Base-by-base conservation (phyloP, 1,284 basidiomycete species). In the Fistulinella staudtii region DNA sequence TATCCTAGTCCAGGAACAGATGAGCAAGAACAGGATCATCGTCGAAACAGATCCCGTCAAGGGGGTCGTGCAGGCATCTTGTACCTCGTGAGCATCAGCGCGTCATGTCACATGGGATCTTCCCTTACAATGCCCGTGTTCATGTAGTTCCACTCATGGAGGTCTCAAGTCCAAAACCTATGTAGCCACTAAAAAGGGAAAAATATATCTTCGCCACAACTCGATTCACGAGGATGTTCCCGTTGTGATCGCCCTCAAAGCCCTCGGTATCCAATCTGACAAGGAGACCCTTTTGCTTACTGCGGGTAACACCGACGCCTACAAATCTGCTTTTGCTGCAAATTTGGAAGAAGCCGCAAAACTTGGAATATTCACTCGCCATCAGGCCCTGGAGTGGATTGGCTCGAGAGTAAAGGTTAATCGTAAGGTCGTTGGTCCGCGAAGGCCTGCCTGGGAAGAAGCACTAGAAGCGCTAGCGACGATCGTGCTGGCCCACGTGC, bases 101-200 rank as follows among this genome's bases (percentile, higher is more conserved):
- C 13, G 23, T 50, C 43, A n/a, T 43, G 23, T 37, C n/a, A 8
- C 35, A 1, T 17, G 2, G 14, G n/a, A 30, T 23, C 25, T 13
- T n/a, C 31, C 23, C 41, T 63, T 23, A 65, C 15, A n/a, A n/a
- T n/a, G n/a, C n/a, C n/a, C n/a, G n/a, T n/a, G n/a, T 11, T 14
- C 46, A 24, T 50, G 18, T 47, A 93, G 92, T 41, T 96, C 96
- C 6, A 99, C 97, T 14, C 94, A 97, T 61, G 88, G 87, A 11
- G 95, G 97, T 53, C 80, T 98, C 51, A 99, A 99, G 67, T 98
- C 96, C 36, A 99, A 99, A 68, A 96, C 97, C 0, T 99, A 99
- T 59, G 94, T 99, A 33, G 81, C 85, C 5, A 96, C 93, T 13
- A 98, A 98, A 70, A 90, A 93, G 66, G 84, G 85, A 44, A 89